Base-by-base conservation (phyloP, 2,329 filamentous ascomycete species). In the Ascochyta lentis region DNA sequence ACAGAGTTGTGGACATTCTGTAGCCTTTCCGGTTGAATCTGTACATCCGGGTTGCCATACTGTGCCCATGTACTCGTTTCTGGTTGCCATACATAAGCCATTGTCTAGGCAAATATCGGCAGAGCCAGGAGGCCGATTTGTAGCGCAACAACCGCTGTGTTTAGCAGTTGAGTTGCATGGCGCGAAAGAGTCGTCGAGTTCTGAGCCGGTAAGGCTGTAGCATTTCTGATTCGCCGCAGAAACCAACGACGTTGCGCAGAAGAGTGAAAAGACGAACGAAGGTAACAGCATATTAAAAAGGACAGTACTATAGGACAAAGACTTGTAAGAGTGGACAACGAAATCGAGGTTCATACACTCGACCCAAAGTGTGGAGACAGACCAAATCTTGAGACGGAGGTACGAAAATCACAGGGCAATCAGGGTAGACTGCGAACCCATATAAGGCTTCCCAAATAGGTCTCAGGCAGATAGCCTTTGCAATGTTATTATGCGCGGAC, bases 21-120 rank as follows among this genome's bases (percentile, higher is more conserved):
- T 54, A 49, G 69, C 67, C 27, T 64, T 63, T 8, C 70, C 68
- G 3, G 66, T 73, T 8, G 67, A 47, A 59, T 75, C 72, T 33
- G 72, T 75, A 64, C 72, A 75, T n/a, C 70, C 72, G 52, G 49
- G 56, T 37, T 73, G 69, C 64, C 68, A 73, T 49, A 75, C 69
- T 33, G 65, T 69, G 15, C 72, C 72, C 50, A 73, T 61, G 26
- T 58, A 67, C 44, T 63, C 56, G 15, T 58, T 57, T 26, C 50
- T 61, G 8, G 72, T 73, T 19, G 67, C 67, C 71, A 74, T 71
- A 47, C 72, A 75, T 19, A 74, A 45, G 10, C 71, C 72, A 38
- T 63, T 75, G 43, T 68, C 66, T 34, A 75, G 56, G 37, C 72
- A 74, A 10, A 75, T 56, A 39, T 75, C 72, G 29, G 53, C 50